phyloP scores from a whole-genome alignment of 257 asterid species.

The Henckelia pumila region DNA sequence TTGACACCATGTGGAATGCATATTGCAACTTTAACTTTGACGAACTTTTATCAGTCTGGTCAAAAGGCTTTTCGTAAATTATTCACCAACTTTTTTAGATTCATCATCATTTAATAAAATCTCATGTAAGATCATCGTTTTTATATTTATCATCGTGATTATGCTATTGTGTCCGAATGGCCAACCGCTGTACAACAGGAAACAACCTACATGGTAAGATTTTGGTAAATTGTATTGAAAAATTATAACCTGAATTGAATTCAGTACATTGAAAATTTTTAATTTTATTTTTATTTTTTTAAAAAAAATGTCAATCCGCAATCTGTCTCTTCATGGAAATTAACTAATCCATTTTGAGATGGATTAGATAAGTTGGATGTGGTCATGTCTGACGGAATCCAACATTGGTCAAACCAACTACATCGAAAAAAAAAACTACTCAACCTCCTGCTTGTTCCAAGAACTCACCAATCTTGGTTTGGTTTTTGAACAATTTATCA shows the following conservation, averaged over 20 bases:
- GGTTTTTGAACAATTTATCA: too few relatives aligned
- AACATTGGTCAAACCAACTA: slow-evolving; percentile 47
- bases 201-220: too few relatives aligned
- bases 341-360: slow-evolving; percentile 6
- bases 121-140: neutral
- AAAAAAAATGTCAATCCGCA: neutral
- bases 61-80: neutral
- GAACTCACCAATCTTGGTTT: too few relatives aligned
- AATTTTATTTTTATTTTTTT: too few relatives aligned
- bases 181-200: too few relatives aligned
- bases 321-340: slow-evolving; percentile 9
- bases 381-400: slow-evolving; percentile 17
- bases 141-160: too few relatives aligned
- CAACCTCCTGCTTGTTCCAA: too few relatives aligned
- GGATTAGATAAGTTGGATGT: slow-evolving; percentile 48
- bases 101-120: neutral
- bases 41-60: neutral
- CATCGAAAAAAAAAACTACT: neutral
- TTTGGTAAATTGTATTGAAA: too few relatives aligned
- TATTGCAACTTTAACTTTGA: slow-evolving; percentile 14
- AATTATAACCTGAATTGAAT: neutral
- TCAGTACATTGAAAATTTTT: too few relatives aligned
- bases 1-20: slow-evolving; percentile 26
- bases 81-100: too few relatives aligned
- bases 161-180: too few relatives aligned